Conservation (phyloP, 352 stramenopile genomes). For the Phytophthora ramorum region DNA sequence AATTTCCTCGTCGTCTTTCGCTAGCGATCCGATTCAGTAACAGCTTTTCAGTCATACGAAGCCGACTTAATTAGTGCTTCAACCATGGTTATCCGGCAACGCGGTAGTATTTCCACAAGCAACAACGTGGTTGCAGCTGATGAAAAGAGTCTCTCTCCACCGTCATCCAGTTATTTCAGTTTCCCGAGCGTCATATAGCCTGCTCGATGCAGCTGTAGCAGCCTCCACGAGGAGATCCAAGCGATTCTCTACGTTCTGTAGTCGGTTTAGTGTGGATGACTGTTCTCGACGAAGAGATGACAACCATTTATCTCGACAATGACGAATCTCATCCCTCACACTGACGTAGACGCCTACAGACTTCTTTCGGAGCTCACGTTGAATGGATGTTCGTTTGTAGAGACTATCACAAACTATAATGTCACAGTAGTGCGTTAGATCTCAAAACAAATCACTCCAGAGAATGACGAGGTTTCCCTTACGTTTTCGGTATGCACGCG, state of each 20-base stretch:
- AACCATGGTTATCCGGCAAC: slow-evolving; percentile 59
- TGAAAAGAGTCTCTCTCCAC: slow-evolving; percentile 22
- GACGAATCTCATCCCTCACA: slow-evolving; percentile 47
- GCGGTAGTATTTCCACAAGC: slow-evolving; percentile 29
- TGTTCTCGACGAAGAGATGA: slow-evolving; percentile 55
- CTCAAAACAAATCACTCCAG: background rate
- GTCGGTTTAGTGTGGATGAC: slow-evolving; percentile 39
- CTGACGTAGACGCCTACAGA: slow-evolving; percentile 51
- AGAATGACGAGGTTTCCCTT: slow-evolving; percentile 4
- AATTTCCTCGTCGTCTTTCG: background rate
- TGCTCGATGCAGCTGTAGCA: slow-evolving; percentile 22
- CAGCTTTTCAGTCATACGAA: slow-evolving; percentile 51
- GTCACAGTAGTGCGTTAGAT: slow-evolving; percentile 7
- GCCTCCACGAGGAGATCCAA: slow-evolving; percentile 44
- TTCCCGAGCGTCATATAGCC: slow-evolving; percentile 48
- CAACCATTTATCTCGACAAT: slow-evolving; percentile 55
- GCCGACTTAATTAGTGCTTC: slow-evolving; percentile 65
- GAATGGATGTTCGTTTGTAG: slow-evolving; percentile 45
- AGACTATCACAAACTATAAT: slow-evolving; percentile 37
- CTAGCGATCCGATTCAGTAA: slow-evolving; percentile 44
- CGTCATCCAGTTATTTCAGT: slow-evolving; percentile 42
- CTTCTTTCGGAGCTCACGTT: slow-evolving; percentile 60
- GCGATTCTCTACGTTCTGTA: slow-evolving; percentile 51
- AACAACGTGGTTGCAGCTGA: slow-evolving; percentile 27
- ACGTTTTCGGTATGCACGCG: slow-evolving; percentile 31